Evolutionary conservation across 2,329 filamentous ascomycete species (phyloP), one percentile per base, ranked within the genome.

Genomic region (Hypomyces rosellus): DNA sequence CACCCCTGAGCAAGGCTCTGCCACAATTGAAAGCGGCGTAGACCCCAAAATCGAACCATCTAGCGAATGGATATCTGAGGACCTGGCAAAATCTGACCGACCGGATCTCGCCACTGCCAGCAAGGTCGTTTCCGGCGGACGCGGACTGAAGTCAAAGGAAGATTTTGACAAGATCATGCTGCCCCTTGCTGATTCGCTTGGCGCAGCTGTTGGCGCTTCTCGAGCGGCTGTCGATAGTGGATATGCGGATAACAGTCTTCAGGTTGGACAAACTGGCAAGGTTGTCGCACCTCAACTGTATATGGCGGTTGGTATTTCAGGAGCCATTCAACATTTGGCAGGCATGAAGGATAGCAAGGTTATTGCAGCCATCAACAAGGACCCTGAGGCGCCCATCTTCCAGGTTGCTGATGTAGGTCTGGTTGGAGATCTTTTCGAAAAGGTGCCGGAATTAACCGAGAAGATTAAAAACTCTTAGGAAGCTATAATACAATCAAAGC

Each of bases 311-410:
- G 93, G 93, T 64, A 97, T 99, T 61, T 96, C 89, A 8, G 93
- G 93, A 48, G 93, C 93, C 18, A 99, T 99, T 61, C 93, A 99
- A 74, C 93, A 99, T 76, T 72, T 99, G 71, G 93, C 93, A 33
- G 93, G 93, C 66, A 99, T 99, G 93, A 99, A 99, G 80, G 93
- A 99, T 67, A 96, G 90, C 76, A 99, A 99, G 76, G 93, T 99
- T 52, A 99, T 99, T 73, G 93, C 92, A 18, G 89, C 89, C 13
- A 97, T 99, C 66, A 99, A 99, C 78, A 99, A 99, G 76, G 93
- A 99, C 65, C 76, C 84, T 4, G 93, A 99, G 70, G 93, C 93
- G 51, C 93, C 93, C 30, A 99, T 99, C 61, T 99, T 99, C 78
- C 93, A 99, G 72, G 84, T 99, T 52, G 93, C 93, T 4, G 93